Conservation (phyloP, 805 yeast genomes). For the Helenozyma baotianmanensis region DNA sequence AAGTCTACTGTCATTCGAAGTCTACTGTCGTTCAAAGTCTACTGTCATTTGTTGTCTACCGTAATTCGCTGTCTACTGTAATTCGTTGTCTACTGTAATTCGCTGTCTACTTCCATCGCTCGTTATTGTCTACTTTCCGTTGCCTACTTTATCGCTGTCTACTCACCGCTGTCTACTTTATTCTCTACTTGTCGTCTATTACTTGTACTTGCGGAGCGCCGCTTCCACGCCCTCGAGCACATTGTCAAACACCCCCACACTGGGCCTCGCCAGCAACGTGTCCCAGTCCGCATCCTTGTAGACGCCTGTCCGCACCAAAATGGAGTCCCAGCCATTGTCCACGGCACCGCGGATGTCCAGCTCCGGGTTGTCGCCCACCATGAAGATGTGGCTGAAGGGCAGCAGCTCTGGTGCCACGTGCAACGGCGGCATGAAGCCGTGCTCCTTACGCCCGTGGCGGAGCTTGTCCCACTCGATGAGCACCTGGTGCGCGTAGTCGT, state of each 20-base stretch:
- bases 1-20: too few species aligned
- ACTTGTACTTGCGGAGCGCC: too few species aligned
- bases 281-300: conserved; percentile 56
- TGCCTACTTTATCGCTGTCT: too few species aligned
- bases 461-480: conserved; percentile 52
- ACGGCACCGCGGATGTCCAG: conserved; percentile 90
- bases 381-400: conserved; percentile 59
- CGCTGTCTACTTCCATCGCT: too few species aligned
- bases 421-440: conserved; percentile 36
- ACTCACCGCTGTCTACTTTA: too few species aligned
- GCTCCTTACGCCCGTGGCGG: conserved; percentile 19
- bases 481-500: conserved; percentile 76
- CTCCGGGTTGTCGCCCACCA: conserved; percentile 98
- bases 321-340: conserved; percentile 81
- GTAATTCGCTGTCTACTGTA: too few species aligned
- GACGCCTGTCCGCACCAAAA: conserved; percentile 85
- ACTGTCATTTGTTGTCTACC: too few species aligned
- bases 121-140: too few species aligned
- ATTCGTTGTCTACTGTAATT: too few species aligned
- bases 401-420: conserved; percentile 31
- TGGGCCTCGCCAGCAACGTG: conserved; percentile 37
- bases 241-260: conserved; percentile 46
- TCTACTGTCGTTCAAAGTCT: too few species aligned
- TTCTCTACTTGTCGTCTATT: too few species aligned
- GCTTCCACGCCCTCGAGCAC: conserved; percentile 42